Evolutionary conservation across 139 green algal species (phyloP), one percentile per base, ranked within the genome.

Genomic region (Parachlorella kessleri): DNA sequence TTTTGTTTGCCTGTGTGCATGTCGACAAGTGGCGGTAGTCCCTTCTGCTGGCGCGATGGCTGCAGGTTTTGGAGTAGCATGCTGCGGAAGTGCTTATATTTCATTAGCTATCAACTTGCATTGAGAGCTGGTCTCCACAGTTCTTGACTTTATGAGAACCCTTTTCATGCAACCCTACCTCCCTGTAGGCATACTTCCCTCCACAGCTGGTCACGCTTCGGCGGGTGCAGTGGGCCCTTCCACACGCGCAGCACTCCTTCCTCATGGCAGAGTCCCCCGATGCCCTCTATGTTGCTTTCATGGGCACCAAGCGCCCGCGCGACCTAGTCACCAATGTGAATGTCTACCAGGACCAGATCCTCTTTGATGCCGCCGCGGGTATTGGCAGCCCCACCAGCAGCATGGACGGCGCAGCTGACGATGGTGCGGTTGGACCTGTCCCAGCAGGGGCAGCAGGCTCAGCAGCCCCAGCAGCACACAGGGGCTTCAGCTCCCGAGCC

Each of bases 241-340:
- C 65, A 5, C 80, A 85, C 38, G 80, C 81, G 35, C 38, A 36
- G 1, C 80, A 85, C 63, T 67, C 72, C 24, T 86, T 59, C 68
- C 7, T 79, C 55, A 28, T 86, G 72, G 68, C 77, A 1, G 74
- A 81, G 63, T 32, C 33, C 26, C 28, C 32, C 23, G 69, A 81
- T 6, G 78, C 76, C 0, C 28, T 86, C 2, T 86, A 85, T n/a
- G 77, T 86, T 3, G 42, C 69, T 10, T 86, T 83, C 36, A 85
- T 81, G 75, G 80, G 81, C 41, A 86, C 81, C n/a, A 86, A 86
- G 73, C 69, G 72, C 41, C 39, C 77, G 33, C 53, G 66, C 2
- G 79, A 80, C 38, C 59, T 84, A 48, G 48, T 53, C 37, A 76
- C 65, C n/a, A 74, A 84, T 37, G 72, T 38, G 6, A 76, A 76